Evolutionary conservation across 345 rosid species (phyloP).

Genomic region (Pseudoturritis turrita): DNA sequence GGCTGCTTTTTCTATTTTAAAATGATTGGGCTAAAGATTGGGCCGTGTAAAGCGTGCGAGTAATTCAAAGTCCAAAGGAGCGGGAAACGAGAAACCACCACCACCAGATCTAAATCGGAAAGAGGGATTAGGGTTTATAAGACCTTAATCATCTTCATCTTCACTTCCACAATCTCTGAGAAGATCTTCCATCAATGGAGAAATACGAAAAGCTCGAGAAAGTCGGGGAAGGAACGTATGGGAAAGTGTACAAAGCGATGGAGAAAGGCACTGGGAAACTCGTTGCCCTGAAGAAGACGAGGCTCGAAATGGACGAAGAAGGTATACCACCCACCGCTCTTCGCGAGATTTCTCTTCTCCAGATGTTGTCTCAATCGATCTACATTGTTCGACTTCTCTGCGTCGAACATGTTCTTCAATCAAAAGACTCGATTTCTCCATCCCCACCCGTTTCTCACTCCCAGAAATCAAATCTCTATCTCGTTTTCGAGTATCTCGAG

Average conservation of each 20-base stretch:
- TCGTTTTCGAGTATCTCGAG: constrained; percentile 91
- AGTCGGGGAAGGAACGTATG: constrained; percentile 96
- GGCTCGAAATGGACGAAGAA: constrained; percentile 93
- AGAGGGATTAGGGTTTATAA: constrained; percentile 23
- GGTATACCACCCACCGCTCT: constrained; percentile 96
- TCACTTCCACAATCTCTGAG: neutral
- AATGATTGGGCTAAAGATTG: no score
- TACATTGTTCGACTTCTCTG: constrained; percentile 62
- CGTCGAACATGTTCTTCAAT: constrained; percentile 25
- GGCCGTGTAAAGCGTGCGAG: neutral
- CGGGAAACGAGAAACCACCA: constrained; percentile 24
- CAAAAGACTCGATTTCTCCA: constrained; percentile 2
- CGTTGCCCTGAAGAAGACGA: constrained; percentile 84
- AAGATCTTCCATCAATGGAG: neutral
- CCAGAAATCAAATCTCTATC: constrained; percentile 30
- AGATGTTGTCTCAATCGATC: constrained; percentile 78
- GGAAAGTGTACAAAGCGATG: constrained; percentile 90
- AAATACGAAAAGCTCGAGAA: constrained; percentile 92
- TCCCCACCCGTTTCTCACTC: constrained; percentile 3
- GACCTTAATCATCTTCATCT: neutral
- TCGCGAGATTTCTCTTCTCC: constrained; percentile 86
- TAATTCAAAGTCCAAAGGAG: constrained; percentile 4
- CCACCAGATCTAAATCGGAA: constrained; percentile 15
- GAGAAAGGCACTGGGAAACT: constrained; percentile 79
- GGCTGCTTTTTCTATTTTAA: no score